Base-by-base conservation (phyloP, 192 early-diverging fungal genomes). In the Backusella psychrophila region DNA sequence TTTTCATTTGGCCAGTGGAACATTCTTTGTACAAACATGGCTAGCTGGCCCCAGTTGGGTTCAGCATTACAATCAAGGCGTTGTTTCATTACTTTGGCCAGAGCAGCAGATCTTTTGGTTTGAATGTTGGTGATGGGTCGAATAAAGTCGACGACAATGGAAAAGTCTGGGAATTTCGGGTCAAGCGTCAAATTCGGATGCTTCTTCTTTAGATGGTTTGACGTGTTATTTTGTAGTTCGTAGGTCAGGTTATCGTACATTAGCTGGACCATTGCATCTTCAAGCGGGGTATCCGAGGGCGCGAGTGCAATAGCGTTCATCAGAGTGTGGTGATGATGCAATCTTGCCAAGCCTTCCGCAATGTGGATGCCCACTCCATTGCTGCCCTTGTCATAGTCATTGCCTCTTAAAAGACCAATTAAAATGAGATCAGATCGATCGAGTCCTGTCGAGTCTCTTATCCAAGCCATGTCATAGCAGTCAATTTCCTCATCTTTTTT, bases 391-490 rank as follows among this genome's bases (percentile, higher is more conserved):
- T 69, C 66, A 23, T 82, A 82, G 33, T 77, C 76, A 4, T 35
- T 63, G 7, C 80, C 80, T n/a, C 72, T 39, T 1, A 82, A 9
- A 17, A 82, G 38, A 0, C 46, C 80, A 0, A 82, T 77, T 0
- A 82, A 23, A 0, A 82, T 78, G 21, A 82, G 34, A 19, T 72
- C 80, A 69, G 71, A 71, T 23, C 73, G 59, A 59, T 82, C 80
- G 0, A 82, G 19, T 0, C 39, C 69, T 11, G 71, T 52, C 19
- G 36, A 6, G 12, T 72, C 42, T 15, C 59, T 35, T 14, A 81
- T 69, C 44, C 65, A 73, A 4, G 6, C 6, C 33, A 71, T 71
- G 21, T 77, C 75, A 35, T 66, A 74, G 7, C 65, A 76, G 5
- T 35, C 29, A 15, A 77, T 6, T 6, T 15, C 33, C 0, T 44